phyloP scores from a whole-genome alignment of 495 filamentous ascomycete species.

The Terfezia claveryi region DNA sequence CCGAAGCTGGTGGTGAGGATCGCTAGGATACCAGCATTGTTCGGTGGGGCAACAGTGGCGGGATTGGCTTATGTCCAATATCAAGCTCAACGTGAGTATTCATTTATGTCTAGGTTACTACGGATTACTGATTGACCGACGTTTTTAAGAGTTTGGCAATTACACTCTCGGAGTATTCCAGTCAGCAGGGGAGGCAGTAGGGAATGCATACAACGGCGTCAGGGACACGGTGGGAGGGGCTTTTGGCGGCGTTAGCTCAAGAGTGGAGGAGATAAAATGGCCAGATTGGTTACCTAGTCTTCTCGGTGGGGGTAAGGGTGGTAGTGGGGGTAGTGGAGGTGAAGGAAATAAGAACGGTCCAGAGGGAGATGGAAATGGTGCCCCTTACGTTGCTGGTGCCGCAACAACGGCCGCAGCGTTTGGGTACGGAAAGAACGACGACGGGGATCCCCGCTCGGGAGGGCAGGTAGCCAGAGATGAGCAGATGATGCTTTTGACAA shows the following conservation, averaged over 20 bases:
- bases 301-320: conserved; percentile 20
- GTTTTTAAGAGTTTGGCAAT: conserved; percentile 51
- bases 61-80: conserved; percentile 85
- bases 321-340: conserved; percentile 21
- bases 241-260: conserved; percentile 8
- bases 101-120: too few relatives aligned
- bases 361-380: conserved; percentile 25
- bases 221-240: conserved; percentile 40
- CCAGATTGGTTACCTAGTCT: conserved; percentile 67
- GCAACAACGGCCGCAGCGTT: conserved; percentile 52
- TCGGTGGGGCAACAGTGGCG: conserved; percentile 70
- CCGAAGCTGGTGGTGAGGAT: conserved; percentile 80
- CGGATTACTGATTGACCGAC: conserved; percentile 11
- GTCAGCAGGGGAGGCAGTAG: conserved; percentile 44
- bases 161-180: conserved; percentile 67
- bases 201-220: conserved; percentile 39
- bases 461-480: conserved; percentile 61
- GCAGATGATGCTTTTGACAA: conserved; percentile 98
- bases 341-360: conserved; percentile 18
- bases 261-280: conserved; percentile 16
- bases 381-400: conserved; percentile 31
- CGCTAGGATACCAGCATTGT: conserved; percentile 64
- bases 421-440: conserved; percentile 48
- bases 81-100: conserved; percentile 63
- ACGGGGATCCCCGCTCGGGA: conserved; percentile 42